Conservation (phyloP, 495 filamentous ascomycete species). For the Aspergillus campestris region DNA sequence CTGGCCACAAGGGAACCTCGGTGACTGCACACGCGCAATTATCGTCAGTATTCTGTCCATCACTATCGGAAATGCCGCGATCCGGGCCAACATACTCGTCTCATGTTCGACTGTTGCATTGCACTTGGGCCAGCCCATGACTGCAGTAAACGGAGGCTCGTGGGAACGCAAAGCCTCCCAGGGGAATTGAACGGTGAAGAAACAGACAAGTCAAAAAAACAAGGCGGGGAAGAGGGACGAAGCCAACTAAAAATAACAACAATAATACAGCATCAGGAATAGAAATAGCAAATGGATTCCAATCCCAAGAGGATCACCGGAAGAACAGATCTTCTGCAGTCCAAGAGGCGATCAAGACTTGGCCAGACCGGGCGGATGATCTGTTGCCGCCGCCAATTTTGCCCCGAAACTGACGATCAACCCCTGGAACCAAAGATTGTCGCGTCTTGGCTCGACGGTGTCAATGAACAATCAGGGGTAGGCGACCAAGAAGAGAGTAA, state of each 20-base stretch:
- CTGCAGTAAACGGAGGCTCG: constrained; percentile 13
- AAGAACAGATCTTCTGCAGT: neutral
- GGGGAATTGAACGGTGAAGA: neutral
- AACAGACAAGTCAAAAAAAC: neutral
- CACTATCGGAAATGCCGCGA: neutral
- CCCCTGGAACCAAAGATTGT: constrained; percentile 6
- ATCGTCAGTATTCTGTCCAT: constrained; percentile 1
- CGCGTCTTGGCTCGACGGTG: neutral
- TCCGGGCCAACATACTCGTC: constrained; percentile 25
- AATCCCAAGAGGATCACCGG: constrained; percentile 4
- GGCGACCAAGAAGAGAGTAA: too few species aligned
- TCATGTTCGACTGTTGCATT: constrained; percentile 40
- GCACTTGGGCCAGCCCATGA: constrained; percentile 43
- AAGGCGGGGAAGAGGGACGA: too few species aligned
- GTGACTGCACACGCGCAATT: constrained; percentile 17
- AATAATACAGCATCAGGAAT: too few species aligned
- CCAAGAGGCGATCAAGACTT: too few species aligned
- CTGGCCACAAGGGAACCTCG: constrained; percentile 40
- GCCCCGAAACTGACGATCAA: constrained; percentile 9
- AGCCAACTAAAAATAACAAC: too few species aligned
- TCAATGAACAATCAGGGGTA: too few species aligned
- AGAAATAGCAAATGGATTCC: constrained; percentile 1
- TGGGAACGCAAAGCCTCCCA: neutral
- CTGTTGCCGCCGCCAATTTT: constrained; percentile 13
- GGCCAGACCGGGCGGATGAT: neutral